Evolutionary conservation across 1,284 basidiomycete species (phyloP).

Genomic region (Tremellales sp.): DNA sequence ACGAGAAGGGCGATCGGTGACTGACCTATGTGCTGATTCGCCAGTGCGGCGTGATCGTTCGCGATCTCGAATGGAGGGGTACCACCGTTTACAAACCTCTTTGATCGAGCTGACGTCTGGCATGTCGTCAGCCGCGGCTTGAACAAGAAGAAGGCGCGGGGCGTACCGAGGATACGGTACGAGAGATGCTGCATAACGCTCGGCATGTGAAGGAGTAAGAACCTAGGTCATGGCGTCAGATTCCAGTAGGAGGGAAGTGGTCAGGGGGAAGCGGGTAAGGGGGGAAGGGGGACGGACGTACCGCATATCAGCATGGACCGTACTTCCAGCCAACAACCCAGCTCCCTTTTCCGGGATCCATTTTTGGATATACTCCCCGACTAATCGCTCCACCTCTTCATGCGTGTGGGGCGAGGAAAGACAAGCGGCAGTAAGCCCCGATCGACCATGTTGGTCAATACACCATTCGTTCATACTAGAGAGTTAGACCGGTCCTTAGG

Average conservation of each 20-base stretch:
- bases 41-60: constrained; percentile 27
- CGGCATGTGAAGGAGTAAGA: constrained; percentile 50
- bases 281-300: constrained; percentile 13
- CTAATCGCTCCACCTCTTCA: constrained; percentile 42
- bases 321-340: constrained; percentile 52
- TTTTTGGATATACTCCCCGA: constrained; percentile 50
- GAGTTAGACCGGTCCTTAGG: not conserved
- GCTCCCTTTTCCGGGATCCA: constrained; percentile 49
- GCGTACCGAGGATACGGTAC: constrained; percentile 52
- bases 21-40: constrained; percentile 42
- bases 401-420: constrained; percentile 43
- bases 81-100: constrained; percentile 52
- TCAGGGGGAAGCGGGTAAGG: not conserved
- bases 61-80: constrained; percentile 29
- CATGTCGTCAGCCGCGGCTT: not conserved
- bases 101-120: constrained; percentile 47
- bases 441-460: constrained; percentile 43
- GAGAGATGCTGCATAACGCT: constrained; percentile 50
- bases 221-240: no score
- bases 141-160: not conserved
- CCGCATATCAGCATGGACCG: constrained; percentile 52
- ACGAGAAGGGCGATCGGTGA: not conserved
- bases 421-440: constrained; percentile 46
- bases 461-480: constrained; percentile 50
- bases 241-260: no score